Percentiles rank a stretch among this genome's conserved stretches.
These are phyloP conservation scores for Polyporus arcularius DNA, from an alignment of 768 basidiomycete genomes.

Conservation along the genomic window DNA sequence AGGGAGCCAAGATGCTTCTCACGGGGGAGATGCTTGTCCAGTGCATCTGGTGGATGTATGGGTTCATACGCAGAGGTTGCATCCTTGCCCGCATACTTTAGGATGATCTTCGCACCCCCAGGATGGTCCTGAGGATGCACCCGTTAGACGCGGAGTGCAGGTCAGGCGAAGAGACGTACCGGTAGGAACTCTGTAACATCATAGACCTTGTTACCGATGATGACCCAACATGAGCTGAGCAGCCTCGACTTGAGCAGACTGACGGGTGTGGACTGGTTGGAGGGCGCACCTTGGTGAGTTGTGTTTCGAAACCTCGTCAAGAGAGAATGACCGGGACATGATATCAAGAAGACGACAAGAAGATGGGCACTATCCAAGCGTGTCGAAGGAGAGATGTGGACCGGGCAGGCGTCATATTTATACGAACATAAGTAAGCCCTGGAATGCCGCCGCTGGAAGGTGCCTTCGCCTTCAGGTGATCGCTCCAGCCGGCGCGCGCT, in stretches of 20 bases:
- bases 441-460: not conserved
- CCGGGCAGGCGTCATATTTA: not conserved
- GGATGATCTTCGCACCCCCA: slow-evolving; percentile 79
- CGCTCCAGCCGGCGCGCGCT: not conserved
- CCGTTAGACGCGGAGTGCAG: not conserved
- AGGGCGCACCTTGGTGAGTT: slow-evolving; percentile 48
- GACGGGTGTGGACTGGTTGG: not conserved
- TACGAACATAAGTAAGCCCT: not conserved
- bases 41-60: slow-evolving; percentile 83
- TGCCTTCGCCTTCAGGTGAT: not conserved
- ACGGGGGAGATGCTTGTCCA: slow-evolving; percentile 67
- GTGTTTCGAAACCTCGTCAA: slow-evolving; percentile 63
- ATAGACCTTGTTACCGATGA: slow-evolving; percentile 79
- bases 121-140: slow-evolving; percentile 62
- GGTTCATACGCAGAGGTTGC: slow-evolving; percentile 78
- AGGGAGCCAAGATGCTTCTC: slow-evolving; percentile 76
- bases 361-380: not conserved
- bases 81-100: slow-evolving; percentile 84
- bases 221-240: slow-evolving; percentile 81
- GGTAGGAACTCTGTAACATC: slow-evolving; percentile 81
- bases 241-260: not conserved
- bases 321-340: slow-evolving; percentile 42
- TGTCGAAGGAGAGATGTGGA: not conserved
- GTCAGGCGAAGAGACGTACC: slow-evolving; percentile 37
- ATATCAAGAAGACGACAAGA: not conserved